phyloP scores from a whole-genome alignment of 2,329 filamentous ascomycete species.

The Beauveria caledonica region DNA sequence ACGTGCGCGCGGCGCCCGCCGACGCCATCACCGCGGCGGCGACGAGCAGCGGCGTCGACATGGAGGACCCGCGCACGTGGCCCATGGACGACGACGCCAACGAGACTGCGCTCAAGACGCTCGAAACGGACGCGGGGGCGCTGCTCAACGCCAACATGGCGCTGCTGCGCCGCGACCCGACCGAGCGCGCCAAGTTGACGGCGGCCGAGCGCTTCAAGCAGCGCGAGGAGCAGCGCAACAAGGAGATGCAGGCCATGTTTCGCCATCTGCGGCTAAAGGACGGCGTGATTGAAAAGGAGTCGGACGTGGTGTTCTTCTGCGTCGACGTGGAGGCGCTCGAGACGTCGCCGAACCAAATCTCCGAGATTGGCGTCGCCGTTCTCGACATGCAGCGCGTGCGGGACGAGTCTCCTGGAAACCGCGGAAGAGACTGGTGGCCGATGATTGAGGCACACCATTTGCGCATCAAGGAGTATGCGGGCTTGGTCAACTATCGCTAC shows the following conservation, averaged over 20 bases:
- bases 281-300: background rate
- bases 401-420: conserved; percentile 48
- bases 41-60: conserved; percentile 24
- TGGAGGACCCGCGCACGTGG: conserved; percentile 14
- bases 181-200: background rate
- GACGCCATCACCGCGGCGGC: conserved; percentile 32
- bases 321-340: conserved; percentile 84
- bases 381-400: conserved; percentile 59
- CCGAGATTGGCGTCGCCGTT: conserved; percentile 77
- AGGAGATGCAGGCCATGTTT: conserved; percentile 56
- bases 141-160: conserved; percentile 1
- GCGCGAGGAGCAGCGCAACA: conserved; percentile 41
- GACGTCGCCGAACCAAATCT: conserved; percentile 54
- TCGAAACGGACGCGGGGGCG: background rate
- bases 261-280: conserved; percentile 58
- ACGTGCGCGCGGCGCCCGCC: conserved; percentile 40
- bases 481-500: conserved; percentile 59
- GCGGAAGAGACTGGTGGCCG: conserved; percentile 58
- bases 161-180: background rate
- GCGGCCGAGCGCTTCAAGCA: conserved; percentile 30
- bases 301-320: conserved; percentile 54
- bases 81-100: background rate
- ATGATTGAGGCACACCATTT: conserved; percentile 67
- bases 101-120: background rate
- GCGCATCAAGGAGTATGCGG: conserved; percentile 59